A percentile compares a stretch with the other conserved stretches of the same genome.
Evolutionary conservation across 345 rosid genomes (phyloP).

Genomic region (Populus davidiana): DNA sequence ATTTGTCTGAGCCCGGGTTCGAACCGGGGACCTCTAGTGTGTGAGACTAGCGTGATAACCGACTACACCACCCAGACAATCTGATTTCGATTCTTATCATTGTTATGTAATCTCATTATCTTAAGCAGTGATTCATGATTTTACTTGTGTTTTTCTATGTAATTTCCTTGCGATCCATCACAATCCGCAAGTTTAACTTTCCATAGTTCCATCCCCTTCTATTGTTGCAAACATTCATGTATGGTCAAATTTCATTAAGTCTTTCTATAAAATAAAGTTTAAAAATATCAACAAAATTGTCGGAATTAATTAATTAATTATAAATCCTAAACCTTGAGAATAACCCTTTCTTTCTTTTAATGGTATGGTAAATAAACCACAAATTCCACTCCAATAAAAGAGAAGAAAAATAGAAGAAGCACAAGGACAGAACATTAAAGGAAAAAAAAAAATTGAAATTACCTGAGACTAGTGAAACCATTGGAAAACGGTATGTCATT

Average conservation of each 20-base stretch:
- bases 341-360: too few species aligned
- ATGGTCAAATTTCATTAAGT: too few species aligned
- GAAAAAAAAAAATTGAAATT: background rate
- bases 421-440: background rate
- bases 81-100: too few species aligned
- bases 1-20: constrained; percentile 31
- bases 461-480: constrained; percentile 27
- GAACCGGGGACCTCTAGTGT: constrained; percentile 67
- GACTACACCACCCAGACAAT: too few species aligned
- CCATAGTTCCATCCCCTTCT: background rate
- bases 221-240: background rate
- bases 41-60: constrained; percentile 57
- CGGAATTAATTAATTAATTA: too few species aligned
- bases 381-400: background rate
- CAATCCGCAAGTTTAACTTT: too few species aligned
- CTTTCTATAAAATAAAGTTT: too few species aligned
- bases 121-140: too few species aligned
- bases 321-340: too few species aligned
- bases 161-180: background rate
- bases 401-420: background rate
- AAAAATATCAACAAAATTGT: too few species aligned
- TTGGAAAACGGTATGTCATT: constrained; percentile 45
- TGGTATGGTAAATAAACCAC: background rate
- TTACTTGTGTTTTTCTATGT: too few species aligned
- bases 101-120: too few species aligned